Base-by-base conservation (phyloP, 176 grass and related monocot genomes). In the Musa schizocarpa region DNA sequence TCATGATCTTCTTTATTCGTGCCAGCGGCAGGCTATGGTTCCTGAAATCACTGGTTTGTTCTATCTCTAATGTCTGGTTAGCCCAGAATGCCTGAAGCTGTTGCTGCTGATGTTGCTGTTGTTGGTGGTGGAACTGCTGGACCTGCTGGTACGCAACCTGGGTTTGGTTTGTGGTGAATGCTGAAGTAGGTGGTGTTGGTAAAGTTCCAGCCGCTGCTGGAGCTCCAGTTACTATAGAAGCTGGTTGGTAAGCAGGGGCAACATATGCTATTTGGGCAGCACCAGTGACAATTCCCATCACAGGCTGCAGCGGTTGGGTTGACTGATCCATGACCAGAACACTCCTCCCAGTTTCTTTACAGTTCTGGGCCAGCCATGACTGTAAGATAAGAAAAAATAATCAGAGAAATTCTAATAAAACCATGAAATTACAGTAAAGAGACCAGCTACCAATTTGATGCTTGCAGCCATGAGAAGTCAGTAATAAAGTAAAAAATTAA, bases 1-100 rank as follows among this genome's bases (percentile, higher is more conserved):
- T 89, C 87, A 93, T 93, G 73, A 93, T 89, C 73, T 85, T 93
- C 84, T 93, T 93, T 76, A 93, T 93, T 20, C 90, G 71, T 0
- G 87, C 84, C 11, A 93, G 85, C 0, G 90, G 90, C 2, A 93
- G 65, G 29, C 43, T 85, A 61, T 85, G 82, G 52, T 74, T 67
- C 79, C 84, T 86, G 76, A 92, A 84, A 29, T 89, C 76, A 4
- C 50, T 77, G 1, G 68, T 77, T 50, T 86, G 76, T 34, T 86
- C 81, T 19, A 86, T 66, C 80, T 92, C 84, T 10, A 65, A n/a
- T 81, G 84, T 86, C 84, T 88, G 86, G 29, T 52, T 75, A 1
- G 54, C 72, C 89, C 89, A 92, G 68, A 92, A 82, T 12, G 69
- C 12, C 65, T 69, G 58, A 11, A 68, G 74, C 11, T 34, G 65